Percentiles rank a stretch among this genome's conserved stretches.
These are phyloP conservation scores for Russula virescens DNA, from an alignment of 768 basidiomycete genomes.

Conservation along the genomic window DNA sequence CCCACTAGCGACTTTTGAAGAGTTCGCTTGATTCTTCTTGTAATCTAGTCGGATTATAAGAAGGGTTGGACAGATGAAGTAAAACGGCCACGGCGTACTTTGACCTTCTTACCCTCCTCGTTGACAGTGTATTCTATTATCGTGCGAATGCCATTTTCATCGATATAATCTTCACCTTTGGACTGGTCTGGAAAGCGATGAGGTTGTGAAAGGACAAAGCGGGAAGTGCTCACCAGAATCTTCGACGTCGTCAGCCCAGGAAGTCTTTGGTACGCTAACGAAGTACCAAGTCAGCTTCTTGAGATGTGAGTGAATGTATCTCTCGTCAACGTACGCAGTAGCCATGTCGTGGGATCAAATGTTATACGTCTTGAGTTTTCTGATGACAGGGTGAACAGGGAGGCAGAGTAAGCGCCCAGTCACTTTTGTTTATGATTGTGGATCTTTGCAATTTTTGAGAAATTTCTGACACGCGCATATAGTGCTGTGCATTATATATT, in stretches of 20 bases:
- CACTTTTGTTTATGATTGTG: no score
- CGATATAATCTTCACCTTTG: slow-evolving; percentile 65
- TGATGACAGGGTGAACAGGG: no score
- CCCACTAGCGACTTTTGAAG: slow-evolving; percentile 92
- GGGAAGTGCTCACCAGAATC: slow-evolving; percentile 28
- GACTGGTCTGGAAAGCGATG: slow-evolving; percentile 36
- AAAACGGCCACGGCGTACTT: slow-evolving; percentile 47
- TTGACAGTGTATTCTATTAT: slow-evolving; percentile 42
- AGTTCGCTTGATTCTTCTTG: slow-evolving; percentile 76
- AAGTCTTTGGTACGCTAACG: slow-evolving; percentile 33
- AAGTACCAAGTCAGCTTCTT: not conserved
- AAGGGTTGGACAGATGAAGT: not conserved
- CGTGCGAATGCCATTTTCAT: slow-evolving; percentile 59
- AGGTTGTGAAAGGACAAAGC: not conserved
- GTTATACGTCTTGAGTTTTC: not conserved
- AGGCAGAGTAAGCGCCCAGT: no score
- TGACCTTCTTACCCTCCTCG: slow-evolving; percentile 93
- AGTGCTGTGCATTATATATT: no score
- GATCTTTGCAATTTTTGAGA: no score
- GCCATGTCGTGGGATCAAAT: not conserved
- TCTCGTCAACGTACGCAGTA: slow-evolving; percentile 1
- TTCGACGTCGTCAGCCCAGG: slow-evolving; percentile 40
- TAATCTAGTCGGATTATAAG: slow-evolving; percentile 49
- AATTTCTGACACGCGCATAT: no score
- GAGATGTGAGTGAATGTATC: not conserved